Base-by-base conservation (phyloP, 2,329 filamentous ascomycete genomes). In the Sclerotinia nivalis region DNA sequence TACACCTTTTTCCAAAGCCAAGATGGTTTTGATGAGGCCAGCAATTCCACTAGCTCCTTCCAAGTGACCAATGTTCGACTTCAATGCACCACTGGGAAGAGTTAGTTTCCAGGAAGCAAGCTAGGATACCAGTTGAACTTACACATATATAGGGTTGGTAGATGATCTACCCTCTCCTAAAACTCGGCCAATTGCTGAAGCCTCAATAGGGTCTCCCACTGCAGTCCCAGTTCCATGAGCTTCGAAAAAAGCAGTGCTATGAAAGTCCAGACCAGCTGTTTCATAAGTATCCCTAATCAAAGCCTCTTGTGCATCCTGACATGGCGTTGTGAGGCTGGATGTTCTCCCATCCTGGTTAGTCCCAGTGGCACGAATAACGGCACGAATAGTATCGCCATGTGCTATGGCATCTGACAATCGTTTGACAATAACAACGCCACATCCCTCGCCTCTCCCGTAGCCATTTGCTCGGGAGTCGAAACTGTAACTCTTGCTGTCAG, bases 401-500 rank as follows among this genome's bases (percentile, higher is more conserved):
- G 80, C 79, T 7, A 90, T 72, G 1, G 88, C 89, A 75, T 88
- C 84, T 10, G 81, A 79, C 0, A 90, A 78, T 2, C 82, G 82
- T 77, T 90, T 90, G 58, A 91, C 75, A 4, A 89, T 74, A 1
- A 91, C 77, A 22, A 86, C 82, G 0, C 83, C 86, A 40, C 86
- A 80, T 0, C 87, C 89, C 73, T 91, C 89, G 1, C 87, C 88
- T 52, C 87, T 82, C 0, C 84, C 87, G 73, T 91, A 91, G 0
- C 89, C 89, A 71, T 88, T 85, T 34, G 87, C 89, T 1, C 83
- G 80, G 28, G 81, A 75, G 72, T 90, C 88, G 72, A 88, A 89
- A 2, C 80, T 79, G 67, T 84, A 84, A 71, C 84, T 85, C 13
- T 80, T 75, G 1, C 83, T 81, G 77, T 72, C 72, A 34, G 69